These are phyloP conservation scores for Eucommia ulmoides DNA, from an alignment of 257 asterid genomes.

Conservation along the genomic window DNA sequence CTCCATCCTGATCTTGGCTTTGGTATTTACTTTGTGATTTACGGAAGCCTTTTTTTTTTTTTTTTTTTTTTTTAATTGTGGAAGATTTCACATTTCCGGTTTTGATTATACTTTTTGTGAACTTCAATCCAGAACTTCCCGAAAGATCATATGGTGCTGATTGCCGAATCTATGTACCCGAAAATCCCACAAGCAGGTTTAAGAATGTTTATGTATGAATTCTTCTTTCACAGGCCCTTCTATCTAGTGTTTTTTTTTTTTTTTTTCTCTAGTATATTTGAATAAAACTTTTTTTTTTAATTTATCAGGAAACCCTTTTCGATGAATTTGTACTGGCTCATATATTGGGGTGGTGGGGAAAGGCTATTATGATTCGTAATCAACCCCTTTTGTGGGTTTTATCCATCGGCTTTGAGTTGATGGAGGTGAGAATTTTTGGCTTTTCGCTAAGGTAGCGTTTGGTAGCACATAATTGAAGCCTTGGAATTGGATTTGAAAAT, in stretches of 20 bases:
- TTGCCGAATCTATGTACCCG: conserved; percentile 85
- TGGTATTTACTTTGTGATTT: conserved; percentile 39
- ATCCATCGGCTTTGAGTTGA: conserved; percentile 88
- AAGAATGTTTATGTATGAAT: conserved; percentile 98
- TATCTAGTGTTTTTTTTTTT: too few species aligned
- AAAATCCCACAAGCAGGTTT: conserved; percentile 88
- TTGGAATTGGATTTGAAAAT: too few species aligned
- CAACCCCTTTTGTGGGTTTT: conserved; percentile 94
- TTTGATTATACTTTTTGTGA: conserved; percentile 1
- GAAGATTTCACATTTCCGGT: too few species aligned
- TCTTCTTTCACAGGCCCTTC: conserved; percentile 20
- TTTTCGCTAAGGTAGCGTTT: too few species aligned
- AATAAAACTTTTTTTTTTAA: too few species aligned
- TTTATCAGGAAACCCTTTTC: conserved; percentile 3
- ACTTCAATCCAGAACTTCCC: conserved; percentile 68
- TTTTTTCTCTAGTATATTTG: too few species aligned
- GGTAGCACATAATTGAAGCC: too few species aligned
- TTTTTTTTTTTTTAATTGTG: too few species aligned
- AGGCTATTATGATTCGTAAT: conserved; percentile 18
- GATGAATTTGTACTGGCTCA: conserved; percentile 7
- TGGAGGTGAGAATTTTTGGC: conserved; percentile 58
- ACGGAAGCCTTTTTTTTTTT: background rate
- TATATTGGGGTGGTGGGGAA: conserved; percentile 5
- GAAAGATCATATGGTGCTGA: conserved; percentile 94
- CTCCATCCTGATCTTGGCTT: conserved; percentile 90